phyloP scores from a whole-genome alignment of 2,329 filamentous ascomycete species.

The Sarocladium kiliense region DNA sequence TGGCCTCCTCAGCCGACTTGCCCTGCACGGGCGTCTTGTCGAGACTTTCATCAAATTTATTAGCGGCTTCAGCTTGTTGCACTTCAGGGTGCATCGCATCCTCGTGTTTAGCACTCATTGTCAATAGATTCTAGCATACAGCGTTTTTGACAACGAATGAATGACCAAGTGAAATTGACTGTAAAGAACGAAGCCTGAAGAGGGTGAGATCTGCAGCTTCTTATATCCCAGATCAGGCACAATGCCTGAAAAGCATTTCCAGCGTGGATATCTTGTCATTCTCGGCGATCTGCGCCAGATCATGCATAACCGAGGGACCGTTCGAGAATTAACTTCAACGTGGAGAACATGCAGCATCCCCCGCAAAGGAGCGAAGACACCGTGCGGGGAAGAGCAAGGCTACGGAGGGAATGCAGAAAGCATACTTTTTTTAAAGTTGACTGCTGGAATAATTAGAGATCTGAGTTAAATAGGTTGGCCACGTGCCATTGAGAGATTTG shows the following conservation, averaged over 20 bases:
- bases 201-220: constrained; percentile 1
- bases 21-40: neutral
- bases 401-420: neutral
- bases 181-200: too few relatives aligned
- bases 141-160: neutral
- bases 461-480: too few relatives aligned
- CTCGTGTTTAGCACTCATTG: neutral
- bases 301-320: constrained; percentile 2
- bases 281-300: neutral
- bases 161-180: neutral
- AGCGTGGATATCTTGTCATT: neutral
- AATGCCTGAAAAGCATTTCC: neutral
- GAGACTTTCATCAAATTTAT: neutral
- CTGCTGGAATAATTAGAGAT: too few relatives aligned
- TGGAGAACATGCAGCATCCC: neutral
- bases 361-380: neutral
- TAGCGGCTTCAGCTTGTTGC: neutral
- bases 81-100: neutral
- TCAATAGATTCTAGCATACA: neutral
- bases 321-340: neutral
- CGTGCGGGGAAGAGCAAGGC: neutral
- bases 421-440: neutral
- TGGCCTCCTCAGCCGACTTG: neutral
- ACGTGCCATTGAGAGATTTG: too few relatives aligned
- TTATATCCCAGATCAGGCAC: neutral